Conservation (phyloP, 495 filamentous ascomycete genomes). For the Tuber aestivum region DNA sequence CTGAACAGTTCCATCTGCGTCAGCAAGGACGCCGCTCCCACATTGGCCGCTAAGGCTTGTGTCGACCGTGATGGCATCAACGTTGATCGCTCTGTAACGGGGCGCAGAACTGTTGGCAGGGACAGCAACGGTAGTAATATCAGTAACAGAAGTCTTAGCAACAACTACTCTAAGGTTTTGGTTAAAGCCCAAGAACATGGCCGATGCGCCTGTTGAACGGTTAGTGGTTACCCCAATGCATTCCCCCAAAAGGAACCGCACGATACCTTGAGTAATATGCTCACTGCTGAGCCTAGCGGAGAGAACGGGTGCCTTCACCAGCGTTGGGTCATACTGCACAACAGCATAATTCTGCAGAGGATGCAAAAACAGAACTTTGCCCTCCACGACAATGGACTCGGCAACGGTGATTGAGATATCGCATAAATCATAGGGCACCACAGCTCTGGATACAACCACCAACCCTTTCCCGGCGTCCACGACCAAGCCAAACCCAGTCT, state of each 20-base stretch:
- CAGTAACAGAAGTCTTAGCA: conserved; percentile 88
- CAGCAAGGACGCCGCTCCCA: conserved; percentile 86
- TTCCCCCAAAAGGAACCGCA: background rate
- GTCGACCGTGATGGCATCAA: conserved; percentile 96
- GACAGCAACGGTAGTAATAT: conserved; percentile 95
- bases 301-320: conserved; percentile 88
- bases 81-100: conserved; percentile 90
- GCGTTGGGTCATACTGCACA: conserved; percentile 84
- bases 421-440: conserved; percentile 92
- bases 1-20: conserved; percentile 84
- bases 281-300: conserved; percentile 75
- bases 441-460: conserved; percentile 85
- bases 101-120: conserved; percentile 85
- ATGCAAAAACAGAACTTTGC: conserved; percentile 93
- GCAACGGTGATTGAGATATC: conserved; percentile 93
- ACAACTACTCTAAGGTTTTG: conserved; percentile 89
- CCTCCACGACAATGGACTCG: conserved; percentile 87
- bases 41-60: conserved; percentile 85
- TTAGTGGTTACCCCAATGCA: background rate
- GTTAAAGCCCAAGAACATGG: conserved; percentile 95
- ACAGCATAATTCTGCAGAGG: conserved; percentile 97
- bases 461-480: conserved; percentile 93
- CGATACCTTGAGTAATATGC: conserved; percentile 69
- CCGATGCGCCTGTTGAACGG: conserved; percentile 57
- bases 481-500: conserved; percentile 91